Conservation (phyloP, 768 basidiomycete genomes). For the Suillus variegatus region DNA sequence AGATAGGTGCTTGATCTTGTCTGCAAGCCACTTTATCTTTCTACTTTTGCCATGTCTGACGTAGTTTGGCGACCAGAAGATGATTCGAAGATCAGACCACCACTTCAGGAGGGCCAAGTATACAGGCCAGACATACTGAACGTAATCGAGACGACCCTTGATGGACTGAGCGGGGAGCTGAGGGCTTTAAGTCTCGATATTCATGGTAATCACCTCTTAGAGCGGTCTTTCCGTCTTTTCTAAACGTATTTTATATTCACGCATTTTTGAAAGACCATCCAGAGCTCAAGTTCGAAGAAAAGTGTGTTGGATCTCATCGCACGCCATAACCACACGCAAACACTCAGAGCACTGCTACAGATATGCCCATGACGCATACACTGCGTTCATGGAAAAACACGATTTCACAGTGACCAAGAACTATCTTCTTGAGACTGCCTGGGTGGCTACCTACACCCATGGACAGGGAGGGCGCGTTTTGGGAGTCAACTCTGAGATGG, state of each 20-base stretch:
- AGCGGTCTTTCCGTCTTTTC: not conserved
- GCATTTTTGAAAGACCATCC: slow-evolving; percentile 55
- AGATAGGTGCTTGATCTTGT: no score
- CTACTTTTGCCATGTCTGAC: slow-evolving; percentile 10
- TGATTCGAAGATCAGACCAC: slow-evolving; percentile 24
- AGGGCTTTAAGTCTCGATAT: slow-evolving; percentile 69
- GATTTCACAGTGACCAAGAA: slow-evolving; percentile 62
- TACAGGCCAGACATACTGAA: slow-evolving; percentile 60
- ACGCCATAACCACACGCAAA: not conserved
- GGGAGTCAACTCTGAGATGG: slow-evolving; percentile 77
- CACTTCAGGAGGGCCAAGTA: slow-evolving; percentile 33
- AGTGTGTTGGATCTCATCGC: slow-evolving; percentile 37
- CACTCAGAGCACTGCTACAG: slow-evolving; percentile 31
- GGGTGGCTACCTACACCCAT: slow-evolving; percentile 62
- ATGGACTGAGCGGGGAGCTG: slow-evolving; percentile 53
- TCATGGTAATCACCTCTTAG: slow-evolving; percentile 45
- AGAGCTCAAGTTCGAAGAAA: slow-evolving; percentile 69
- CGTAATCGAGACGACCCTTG: slow-evolving; percentile 57
- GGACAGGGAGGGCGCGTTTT: slow-evolving; percentile 64
- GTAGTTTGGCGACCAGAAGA: slow-evolving; percentile 46
- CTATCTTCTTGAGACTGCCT: slow-evolving; percentile 64
- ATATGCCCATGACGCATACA: slow-evolving; percentile 67
- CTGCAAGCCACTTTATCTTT: not conserved
- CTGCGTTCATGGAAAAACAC: slow-evolving; percentile 60
- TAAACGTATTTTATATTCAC: not conserved